phyloP scores from a whole-genome alignment of 306 rosid species.

The Gynostemma pentaphyllum region DNA sequence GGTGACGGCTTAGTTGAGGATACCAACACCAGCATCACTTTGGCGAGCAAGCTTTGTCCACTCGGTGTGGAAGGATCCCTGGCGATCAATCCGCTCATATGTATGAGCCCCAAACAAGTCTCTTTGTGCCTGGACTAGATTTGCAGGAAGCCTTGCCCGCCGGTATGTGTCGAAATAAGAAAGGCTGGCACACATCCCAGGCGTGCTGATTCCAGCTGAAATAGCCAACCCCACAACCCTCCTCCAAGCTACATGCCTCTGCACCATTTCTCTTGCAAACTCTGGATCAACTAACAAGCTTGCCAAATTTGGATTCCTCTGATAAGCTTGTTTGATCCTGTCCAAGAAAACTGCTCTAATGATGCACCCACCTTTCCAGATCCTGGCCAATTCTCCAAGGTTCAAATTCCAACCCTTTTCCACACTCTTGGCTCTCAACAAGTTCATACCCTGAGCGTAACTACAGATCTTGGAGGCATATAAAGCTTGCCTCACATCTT shows the following conservation, averaged over 20 bases:
- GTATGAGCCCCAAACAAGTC: constrained; percentile 96
- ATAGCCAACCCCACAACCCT: constrained; percentile 86
- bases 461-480: constrained; percentile 93
- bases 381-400: constrained; percentile 81
- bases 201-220: constrained; percentile 81
- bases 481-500: constrained; percentile 89
- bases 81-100: constrained; percentile 72
- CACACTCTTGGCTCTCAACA: constrained; percentile 76
- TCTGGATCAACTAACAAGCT: constrained; percentile 82
- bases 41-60: constrained; percentile 84
- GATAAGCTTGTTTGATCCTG: constrained; percentile 85
- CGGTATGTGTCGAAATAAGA: constrained; percentile 81
- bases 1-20: constrained; percentile 37
- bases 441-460: constrained; percentile 93
- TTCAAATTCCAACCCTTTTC: constrained; percentile 86
- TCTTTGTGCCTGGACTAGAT: constrained; percentile 94
- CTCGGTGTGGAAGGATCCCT: constrained; percentile 76
- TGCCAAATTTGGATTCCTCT: constrained; percentile 67
- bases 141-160: constrained; percentile 83
- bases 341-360: constrained; percentile 89
- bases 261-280: constrained; percentile 93
- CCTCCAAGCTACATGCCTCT: constrained; percentile 89
- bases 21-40: constrained; percentile 41
- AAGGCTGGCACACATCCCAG: constrained; percentile 95
- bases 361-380: constrained; percentile 97